Evolutionary conservation across 441 rosid genomes (phyloP), one percentile per base, ranked within the genome.

Genomic region (Pelargonium fulgidum): DNA sequence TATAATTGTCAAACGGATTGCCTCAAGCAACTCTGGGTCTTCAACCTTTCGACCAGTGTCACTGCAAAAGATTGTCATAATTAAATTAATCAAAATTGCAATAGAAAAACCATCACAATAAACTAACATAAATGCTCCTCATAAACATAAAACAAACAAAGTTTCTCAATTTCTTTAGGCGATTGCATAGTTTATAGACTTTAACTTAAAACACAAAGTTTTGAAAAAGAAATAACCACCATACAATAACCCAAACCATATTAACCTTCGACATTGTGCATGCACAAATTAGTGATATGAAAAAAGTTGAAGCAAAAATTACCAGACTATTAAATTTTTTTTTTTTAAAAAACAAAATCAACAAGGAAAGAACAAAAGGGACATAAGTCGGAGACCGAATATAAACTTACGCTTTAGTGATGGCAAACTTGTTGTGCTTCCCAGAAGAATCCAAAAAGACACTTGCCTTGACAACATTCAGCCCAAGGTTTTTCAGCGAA

Each of bases 381-480:
- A 29, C 36, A 29, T 29, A 29, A 29, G 33, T 26, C 2, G 33
- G 33, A 26, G 36, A 29, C 36, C 6, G 36, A 29, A 29, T 29
- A 29, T 29, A 48, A 74, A 79, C 91, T 77, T 85, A 93, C 99
- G 87, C 84, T 81, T 74, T 87, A 65, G 97, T 93, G 77, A 93
- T 85, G 77, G 92, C 70, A 54, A 93, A 93, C 71, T 72, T 89
- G 84, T 93, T 91, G 83, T 91, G 97, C 83, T 91, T 93, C 74
- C 99, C 99, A 11, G 97, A 93, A 78, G 99, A 89, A 81, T 93
- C 99, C 58, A 93, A 79, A 83, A 71, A 88, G 71, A 93, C 99
- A 80, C 85, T 88, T 62, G 96, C 99, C 85, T 91, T 93, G 54
- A 84, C 86, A 26, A 93, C 99, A 87, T 91, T 93, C 70, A 91